A percentile compares a stretch with the other conserved stretches of the same genome.
Evolutionary conservation across 2,329 filamentous ascomycete species (phyloP).

Genomic region (Xylaria hypoxylon): DNA sequence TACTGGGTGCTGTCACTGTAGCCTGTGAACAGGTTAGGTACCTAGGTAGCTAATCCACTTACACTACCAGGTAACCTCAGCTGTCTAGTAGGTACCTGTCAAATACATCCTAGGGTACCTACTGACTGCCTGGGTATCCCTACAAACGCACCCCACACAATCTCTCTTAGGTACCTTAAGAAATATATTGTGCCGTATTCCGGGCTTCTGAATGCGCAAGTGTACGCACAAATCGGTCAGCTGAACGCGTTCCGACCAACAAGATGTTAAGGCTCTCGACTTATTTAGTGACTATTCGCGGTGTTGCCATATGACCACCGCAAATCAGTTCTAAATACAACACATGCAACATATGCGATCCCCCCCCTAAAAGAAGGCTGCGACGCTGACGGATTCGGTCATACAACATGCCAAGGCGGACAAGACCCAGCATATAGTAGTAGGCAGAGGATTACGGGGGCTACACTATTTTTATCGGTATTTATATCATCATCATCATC

Average conservation of each 20-base stretch:
- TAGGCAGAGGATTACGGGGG: background rate
- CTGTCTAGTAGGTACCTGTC: no score
- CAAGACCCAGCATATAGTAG: conserved; percentile 1
- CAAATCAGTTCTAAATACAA: background rate
- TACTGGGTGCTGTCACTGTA: no score
- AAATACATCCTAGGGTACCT: no score
- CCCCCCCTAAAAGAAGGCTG: conserved; percentile 1
- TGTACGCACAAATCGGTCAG: conserved; percentile 13
- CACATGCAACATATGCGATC: background rate
- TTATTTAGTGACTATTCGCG: conserved; percentile 1
- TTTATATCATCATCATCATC: no score
- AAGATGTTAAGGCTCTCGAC: background rate
- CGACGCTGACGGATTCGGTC: conserved; percentile 19
- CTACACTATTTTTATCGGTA: no score
- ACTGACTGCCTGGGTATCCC: background rate
- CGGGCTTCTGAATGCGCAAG: background rate
- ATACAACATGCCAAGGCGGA: conserved; percentile 26
- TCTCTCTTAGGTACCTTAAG: background rate
- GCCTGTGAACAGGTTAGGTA: no score
- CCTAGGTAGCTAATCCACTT: no score
- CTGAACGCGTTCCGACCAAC: conserved; percentile 21
- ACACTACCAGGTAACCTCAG: no score
- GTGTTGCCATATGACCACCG: conserved; percentile 11
- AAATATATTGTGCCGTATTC: background rate
- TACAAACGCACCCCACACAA: background rate